These are phyloP conservation scores for Paramecium sonneborni DNA, from an alignment of 73 alveolate genomes.

Conservation along the genomic window DNA sequence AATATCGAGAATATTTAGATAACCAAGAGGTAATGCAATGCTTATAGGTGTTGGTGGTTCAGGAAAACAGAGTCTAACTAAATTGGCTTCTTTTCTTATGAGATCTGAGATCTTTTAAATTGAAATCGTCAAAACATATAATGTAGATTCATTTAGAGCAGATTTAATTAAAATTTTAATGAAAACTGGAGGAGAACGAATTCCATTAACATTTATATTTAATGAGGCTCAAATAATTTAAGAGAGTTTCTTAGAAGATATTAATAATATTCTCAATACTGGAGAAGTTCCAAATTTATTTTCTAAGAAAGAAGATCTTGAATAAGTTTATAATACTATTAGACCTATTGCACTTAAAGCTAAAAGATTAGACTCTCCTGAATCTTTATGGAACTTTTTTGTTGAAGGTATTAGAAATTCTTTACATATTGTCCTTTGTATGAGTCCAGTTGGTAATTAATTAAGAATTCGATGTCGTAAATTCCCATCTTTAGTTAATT, in stretches of 20 bases:
- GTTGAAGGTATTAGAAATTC: conserved; percentile 92
- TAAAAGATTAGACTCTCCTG: conserved; percentile 83
- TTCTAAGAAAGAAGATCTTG: conserved; percentile 94
- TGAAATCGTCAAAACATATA: conserved; percentile 89
- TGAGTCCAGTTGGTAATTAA: conserved; percentile 97
- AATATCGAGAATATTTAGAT: conserved; percentile 91
- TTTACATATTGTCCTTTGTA: conserved; percentile 93
- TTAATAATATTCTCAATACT: conserved; percentile 92
- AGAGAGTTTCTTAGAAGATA: conserved; percentile 92
- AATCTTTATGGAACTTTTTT: conserved; percentile 83
- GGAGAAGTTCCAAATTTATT: conserved; percentile 98
- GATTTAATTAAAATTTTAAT: conserved; percentile 90
- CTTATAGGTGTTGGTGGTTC: conserved; percentile 98
- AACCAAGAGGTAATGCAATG: conserved; percentile 97
- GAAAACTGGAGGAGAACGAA: conserved; percentile 91
- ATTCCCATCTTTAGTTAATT: conserved; percentile 95
- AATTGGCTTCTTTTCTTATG: conserved; percentile 85
- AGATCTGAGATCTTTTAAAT: conserved; percentile 86
- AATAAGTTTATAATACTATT: conserved; percentile 82
- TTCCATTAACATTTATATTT: conserved; percentile 80
- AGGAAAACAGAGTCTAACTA: conserved; percentile 87
- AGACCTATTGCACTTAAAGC: conserved; percentile 85
- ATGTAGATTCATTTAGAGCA: conserved; percentile 84
- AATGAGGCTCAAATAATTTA: conserved; percentile 88
- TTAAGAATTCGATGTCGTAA: conserved; percentile 94